Evolutionary conservation across 2,329 filamentous ascomycete species (phyloP).

Genomic region (Sporothrix mexicana): DNA sequence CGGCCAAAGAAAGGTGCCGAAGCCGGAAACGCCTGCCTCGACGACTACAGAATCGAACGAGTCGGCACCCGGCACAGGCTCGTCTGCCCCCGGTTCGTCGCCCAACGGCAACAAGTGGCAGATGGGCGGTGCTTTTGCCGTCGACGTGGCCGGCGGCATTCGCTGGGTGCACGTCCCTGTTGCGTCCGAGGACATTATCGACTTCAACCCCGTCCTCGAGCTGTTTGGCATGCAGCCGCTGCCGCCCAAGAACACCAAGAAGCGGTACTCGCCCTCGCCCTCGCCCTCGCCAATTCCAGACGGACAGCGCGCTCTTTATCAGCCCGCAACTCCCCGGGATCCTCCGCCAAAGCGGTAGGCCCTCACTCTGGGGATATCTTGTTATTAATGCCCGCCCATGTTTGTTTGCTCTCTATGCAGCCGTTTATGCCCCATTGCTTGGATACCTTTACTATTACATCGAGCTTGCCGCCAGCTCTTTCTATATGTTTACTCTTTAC

Average conservation of each 20-base stretch:
- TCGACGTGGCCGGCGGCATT: conserved; percentile 59
- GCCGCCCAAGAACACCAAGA: conserved; percentile 28
- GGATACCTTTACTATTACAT: conserved; percentile 2
- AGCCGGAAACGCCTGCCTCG: conserved; percentile 30
- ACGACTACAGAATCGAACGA: conserved; percentile 44
- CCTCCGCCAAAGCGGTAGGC: background rate
- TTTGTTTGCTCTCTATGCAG: background rate
- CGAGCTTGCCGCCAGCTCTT: background rate
- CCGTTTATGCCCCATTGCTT: background rate
- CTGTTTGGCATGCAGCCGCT: conserved; percentile 32
- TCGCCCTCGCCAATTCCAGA: conserved; percentile 22
- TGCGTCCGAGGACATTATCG: conserved; percentile 59
- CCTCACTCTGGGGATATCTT: background rate
- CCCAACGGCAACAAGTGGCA: conserved; percentile 70
- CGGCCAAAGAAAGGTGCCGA: conserved; percentile 45
- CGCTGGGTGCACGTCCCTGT: conserved; percentile 57
- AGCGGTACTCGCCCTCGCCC: conserved; percentile 8
- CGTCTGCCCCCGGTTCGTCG: background rate
- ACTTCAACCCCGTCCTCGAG: conserved; percentile 51
- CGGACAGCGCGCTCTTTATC: conserved; percentile 28
- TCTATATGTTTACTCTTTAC: conserved; percentile 4
- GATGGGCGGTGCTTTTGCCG: conserved; percentile 67
- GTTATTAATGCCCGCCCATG: background rate
- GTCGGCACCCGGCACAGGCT: background rate
- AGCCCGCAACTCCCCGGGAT: background rate